phyloP scores from a whole-genome alignment of 164 flowering plant species.

The Euptelea pleiosperma region DNA sequence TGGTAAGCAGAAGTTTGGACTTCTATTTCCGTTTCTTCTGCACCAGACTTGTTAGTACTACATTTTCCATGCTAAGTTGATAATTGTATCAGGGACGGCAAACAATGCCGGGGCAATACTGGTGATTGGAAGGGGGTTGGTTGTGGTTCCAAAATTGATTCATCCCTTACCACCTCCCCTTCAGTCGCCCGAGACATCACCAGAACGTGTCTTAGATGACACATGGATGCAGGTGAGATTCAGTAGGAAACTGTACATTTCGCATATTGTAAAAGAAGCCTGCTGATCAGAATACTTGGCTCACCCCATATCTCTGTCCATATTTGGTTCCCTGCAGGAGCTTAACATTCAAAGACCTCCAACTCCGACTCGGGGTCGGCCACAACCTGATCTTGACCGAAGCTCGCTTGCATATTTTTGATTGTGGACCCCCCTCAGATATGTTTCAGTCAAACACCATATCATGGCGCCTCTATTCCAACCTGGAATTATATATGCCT shows the following conservation, averaged over 20 bases:
- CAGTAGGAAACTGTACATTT: not conserved
- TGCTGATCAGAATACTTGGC: not conserved
- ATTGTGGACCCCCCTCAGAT: slow-evolving; percentile 4
- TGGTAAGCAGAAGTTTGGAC: slow-evolving; percentile 42
- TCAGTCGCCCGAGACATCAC: slow-evolving; percentile 89
- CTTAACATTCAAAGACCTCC: slow-evolving; percentile 97
- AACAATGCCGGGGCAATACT: slow-evolving; percentile 95
- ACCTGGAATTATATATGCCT: not conserved
- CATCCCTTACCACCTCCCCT: slow-evolving; percentile 99
- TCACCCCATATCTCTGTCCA: not conserved
- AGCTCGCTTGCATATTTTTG: slow-evolving; percentile 88
- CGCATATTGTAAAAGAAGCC: not conserved
- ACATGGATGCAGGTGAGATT: slow-evolving; percentile 90
- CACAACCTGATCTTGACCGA: slow-evolving; percentile 84
- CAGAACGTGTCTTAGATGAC: slow-evolving; percentile 68
- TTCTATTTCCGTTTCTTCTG: not conserved
- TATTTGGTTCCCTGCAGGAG: slow-evolving; percentile 47
- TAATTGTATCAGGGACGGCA: slow-evolving; percentile 69
- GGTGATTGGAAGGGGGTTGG: slow-evolving; percentile 90
- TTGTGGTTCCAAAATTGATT: slow-evolving; percentile 91
- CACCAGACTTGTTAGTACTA: not conserved
- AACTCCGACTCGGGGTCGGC: slow-evolving; percentile 97
- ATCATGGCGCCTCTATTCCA: not conserved
- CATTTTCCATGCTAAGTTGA: slow-evolving; percentile 9
- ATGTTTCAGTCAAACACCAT: not conserved